Evolutionary conservation across 2,329 filamentous ascomycete species (phyloP).

Genomic region (Fusarium sp.): DNA sequence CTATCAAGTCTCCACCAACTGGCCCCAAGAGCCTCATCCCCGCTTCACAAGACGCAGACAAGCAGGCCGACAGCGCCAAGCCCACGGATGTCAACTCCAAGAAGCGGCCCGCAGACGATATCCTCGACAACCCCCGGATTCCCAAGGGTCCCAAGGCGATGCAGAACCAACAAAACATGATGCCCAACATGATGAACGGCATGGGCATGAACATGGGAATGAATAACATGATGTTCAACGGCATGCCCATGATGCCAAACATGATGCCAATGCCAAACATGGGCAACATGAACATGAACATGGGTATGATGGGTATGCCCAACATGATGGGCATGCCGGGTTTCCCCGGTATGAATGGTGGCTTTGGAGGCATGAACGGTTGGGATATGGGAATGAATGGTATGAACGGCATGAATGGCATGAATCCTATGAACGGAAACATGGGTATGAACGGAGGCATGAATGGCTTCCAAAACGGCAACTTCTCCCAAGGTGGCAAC

Average conservation of each 20-base stretch:
- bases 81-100: conserved; percentile 62
- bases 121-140: conserved; percentile 71
- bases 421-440: conserved; percentile 48
- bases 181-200: conserved; percentile 61
- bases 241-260: conserved; percentile 55
- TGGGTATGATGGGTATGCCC: conserved; percentile 48
- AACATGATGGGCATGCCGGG: conserved; percentile 50
- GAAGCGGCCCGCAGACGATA: conserved; percentile 86
- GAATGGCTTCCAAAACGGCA: conserved; percentile 51
- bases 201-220: conserved; percentile 57
- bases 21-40: conserved; percentile 44
- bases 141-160: conserved; percentile 75
- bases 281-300: conserved; percentile 52
- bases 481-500: conserved; percentile 57
- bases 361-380: conserved; percentile 40
- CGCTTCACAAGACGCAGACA: conserved; percentile 52
- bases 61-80: conserved; percentile 45
- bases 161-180: conserved; percentile 64
- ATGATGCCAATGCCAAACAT: conserved; percentile 55
- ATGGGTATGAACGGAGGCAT: conserved; percentile 48
- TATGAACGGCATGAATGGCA: conserved; percentile 43
- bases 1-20: conserved; percentile 45
- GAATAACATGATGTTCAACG: conserved; percentile 55
- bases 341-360: conserved; percentile 46
- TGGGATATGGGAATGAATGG: conserved; percentile 45